phyloP scores from a whole-genome alignment of 352 stramenopile genomes.

The Globisporangium rhizosaccharum region DNA sequence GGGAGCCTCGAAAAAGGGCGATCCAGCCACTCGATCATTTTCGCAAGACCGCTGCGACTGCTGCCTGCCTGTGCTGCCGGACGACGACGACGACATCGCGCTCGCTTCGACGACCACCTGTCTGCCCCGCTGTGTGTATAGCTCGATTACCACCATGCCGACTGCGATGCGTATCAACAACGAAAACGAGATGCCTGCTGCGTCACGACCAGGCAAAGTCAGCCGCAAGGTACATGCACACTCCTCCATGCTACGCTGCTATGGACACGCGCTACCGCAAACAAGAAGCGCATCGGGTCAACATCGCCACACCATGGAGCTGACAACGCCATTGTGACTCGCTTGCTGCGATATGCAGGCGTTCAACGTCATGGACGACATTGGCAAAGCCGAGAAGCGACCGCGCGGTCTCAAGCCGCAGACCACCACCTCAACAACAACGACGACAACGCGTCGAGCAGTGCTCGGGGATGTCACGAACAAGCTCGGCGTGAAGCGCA shows the following conservation, averaged over 20 bases:
- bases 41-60: neutral
- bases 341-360: constrained; percentile 19
- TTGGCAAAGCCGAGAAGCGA: constrained; percentile 51
- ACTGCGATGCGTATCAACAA: constrained; percentile 44
- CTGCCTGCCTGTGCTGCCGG: constrained; percentile 9
- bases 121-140: neutral
- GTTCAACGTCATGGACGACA: constrained; percentile 40
- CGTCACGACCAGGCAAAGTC: constrained; percentile 47
- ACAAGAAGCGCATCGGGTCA: neutral
- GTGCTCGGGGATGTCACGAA: constrained; percentile 70
- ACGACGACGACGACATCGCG: neutral
- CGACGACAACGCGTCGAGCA: constrained; percentile 22
- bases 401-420: constrained; percentile 46
- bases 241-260: neutral
- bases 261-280: constrained; percentile 1
- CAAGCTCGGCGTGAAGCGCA: constrained; percentile 65
- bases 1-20: constrained; percentile 8
- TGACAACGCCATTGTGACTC: neutral
- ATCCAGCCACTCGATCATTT: constrained; percentile 1
- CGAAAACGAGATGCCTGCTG: constrained; percentile 57
- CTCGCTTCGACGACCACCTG: neutral
- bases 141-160: constrained; percentile 18
- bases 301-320: neutral
- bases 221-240: constrained; percentile 20
- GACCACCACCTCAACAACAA: constrained; percentile 14